Conservation (phyloP, 495 filamentous ascomycete genomes). For the Hypoxylon intermedium region DNA sequence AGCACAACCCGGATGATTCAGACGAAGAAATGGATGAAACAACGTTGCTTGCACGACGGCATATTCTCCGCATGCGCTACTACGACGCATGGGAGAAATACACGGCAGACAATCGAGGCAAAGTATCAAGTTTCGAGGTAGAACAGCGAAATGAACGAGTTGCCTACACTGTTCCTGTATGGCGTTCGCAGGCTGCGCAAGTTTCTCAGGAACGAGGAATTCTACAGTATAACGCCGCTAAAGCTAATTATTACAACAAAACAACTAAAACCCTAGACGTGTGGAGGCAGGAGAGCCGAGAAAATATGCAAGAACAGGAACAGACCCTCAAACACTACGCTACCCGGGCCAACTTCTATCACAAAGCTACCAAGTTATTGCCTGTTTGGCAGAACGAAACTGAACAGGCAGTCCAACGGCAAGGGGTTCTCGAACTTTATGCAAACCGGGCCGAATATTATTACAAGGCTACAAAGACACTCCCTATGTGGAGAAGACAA, state of each 20-base stretch:
- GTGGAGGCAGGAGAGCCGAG: conserved; percentile 32
- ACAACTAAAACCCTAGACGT: conserved; percentile 19
- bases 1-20: conserved; percentile 4
- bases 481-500: conserved; percentile 42
- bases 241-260: conserved; percentile 28
- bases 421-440: conserved; percentile 27
- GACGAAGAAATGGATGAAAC: conserved; percentile 46
- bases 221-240: conserved; percentile 21
- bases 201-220: conserved; percentile 22
- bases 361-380: conserved; percentile 32
- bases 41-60: conserved; percentile 67
- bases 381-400: conserved; percentile 40
- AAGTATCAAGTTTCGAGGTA: conserved; percentile 67
- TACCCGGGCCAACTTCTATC: conserved; percentile 38
- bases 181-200: conserved; percentile 33
- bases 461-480: conserved; percentile 30
- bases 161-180: conserved; percentile 23
- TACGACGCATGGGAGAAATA: conserved; percentile 81
- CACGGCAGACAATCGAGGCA: conserved; percentile 72
- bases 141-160: conserved; percentile 45
- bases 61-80: conserved; percentile 73
- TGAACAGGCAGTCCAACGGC: conserved; percentile 22
- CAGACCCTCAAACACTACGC: conserved; percentile 34
- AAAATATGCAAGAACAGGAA: conserved; percentile 12
- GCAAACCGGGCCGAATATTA: conserved; percentile 39